Percentiles rank a stretch among this genome's conserved stretches.
Conservation (phyloP, 768 basidiomycete species). For the Trametes cinnabarina region DNA sequence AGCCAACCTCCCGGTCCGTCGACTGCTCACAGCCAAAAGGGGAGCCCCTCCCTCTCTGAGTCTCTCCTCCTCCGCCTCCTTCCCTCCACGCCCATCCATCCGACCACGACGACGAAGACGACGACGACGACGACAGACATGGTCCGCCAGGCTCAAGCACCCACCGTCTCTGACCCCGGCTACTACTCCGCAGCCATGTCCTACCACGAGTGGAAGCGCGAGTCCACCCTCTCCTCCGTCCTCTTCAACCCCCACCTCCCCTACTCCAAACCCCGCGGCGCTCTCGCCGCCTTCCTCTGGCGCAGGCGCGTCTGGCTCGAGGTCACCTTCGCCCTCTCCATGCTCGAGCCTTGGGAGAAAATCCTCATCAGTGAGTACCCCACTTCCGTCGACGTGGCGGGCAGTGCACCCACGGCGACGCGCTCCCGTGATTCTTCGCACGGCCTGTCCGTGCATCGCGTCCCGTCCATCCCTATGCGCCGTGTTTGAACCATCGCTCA, state of each 20-base stretch:
- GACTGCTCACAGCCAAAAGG: too few relatives aligned
- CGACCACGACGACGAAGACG: neutral
- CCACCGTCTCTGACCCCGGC: constrained; percentile 8
- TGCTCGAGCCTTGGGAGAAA: constrained; percentile 71
- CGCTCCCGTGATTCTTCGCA: neutral
- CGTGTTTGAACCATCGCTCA: neutral
- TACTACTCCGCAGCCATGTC: constrained; percentile 18
- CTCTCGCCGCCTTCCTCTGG: constrained; percentile 38
- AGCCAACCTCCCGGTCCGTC: too few relatives aligned
- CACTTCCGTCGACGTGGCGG: too few relatives aligned
- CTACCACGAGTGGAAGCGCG: constrained; percentile 26
- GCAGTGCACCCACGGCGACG: neutral
- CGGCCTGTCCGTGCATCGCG: too few relatives aligned
- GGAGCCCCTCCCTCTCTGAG: too few relatives aligned
- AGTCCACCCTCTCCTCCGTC: constrained; percentile 20
- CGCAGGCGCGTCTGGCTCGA: constrained; percentile 53
- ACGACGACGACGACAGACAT: neutral
- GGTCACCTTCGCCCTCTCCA: constrained; percentile 57
- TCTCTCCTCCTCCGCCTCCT: neutral
- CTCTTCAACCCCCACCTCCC: constrained; percentile 25
- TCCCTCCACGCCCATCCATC: neutral
- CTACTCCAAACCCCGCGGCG: constrained; percentile 22
- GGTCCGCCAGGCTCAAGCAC: neutral
- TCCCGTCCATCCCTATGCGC: neutral
- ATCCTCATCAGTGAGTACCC: constrained; percentile 50